Evolutionary conservation across 441 rosid species (phyloP).

Genomic region (Mallotus japonicus): DNA sequence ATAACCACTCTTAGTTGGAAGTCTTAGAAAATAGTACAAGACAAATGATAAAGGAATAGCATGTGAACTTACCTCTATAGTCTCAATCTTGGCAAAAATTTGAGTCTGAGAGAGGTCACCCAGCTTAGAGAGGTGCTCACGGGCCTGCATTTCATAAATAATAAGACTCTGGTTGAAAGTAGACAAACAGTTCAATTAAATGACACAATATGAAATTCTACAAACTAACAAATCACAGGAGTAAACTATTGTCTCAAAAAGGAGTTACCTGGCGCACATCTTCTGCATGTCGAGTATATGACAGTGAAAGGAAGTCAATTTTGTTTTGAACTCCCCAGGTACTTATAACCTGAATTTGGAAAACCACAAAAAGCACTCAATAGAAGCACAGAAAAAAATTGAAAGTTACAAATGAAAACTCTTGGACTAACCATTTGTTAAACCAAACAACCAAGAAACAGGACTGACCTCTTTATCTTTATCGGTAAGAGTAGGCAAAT

Average conservation of each 20-base stretch:
- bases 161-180: not conserved
- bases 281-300: slow-evolving; percentile 90
- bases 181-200: not conserved
- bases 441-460: slow-evolving; percentile 5
- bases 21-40: slow-evolving; percentile 4
- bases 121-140: slow-evolving; percentile 69
- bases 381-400: slow-evolving; percentile 7
- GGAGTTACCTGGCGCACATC: slow-evolving; percentile 82
- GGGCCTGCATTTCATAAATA: slow-evolving; percentile 54
- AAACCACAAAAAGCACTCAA: slow-evolving; percentile 5
- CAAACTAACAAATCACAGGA: not conserved
- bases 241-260: not conserved
- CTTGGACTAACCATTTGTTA: not conserved
- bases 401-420: not conserved
- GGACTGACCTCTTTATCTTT: slow-evolving; percentile 80
- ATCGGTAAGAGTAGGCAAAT: slow-evolving; percentile 84
- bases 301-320: slow-evolving; percentile 91
- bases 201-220: not conserved
- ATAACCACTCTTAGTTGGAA: not conserved
- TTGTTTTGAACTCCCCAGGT: slow-evolving; percentile 93
- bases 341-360: slow-evolving; percentile 62
- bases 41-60: slow-evolving; percentile 1
- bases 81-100: slow-evolving; percentile 95
- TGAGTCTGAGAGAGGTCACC: slow-evolving; percentile 93
- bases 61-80: slow-evolving; percentile 59